Base-by-base conservation (phyloP, 139 green algal species). In the Auxenochlorella pyrenoidosa region DNA sequence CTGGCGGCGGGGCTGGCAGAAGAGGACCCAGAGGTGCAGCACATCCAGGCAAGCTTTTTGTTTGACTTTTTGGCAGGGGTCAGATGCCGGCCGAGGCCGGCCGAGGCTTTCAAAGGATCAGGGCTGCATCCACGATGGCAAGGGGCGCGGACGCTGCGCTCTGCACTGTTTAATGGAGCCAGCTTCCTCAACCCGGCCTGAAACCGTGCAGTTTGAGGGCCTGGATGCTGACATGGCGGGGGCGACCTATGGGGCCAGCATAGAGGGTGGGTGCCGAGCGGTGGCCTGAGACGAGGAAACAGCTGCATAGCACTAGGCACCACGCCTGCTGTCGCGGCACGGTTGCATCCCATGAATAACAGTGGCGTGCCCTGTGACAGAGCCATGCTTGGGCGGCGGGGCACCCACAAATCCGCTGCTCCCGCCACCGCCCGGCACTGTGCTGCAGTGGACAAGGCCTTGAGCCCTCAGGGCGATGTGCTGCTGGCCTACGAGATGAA, bases 401-500 rank as follows among this genome's bases (percentile, higher is more conserved):
- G n/a, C 54, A 63, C 2, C 18, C 54, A 24, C 54, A 63, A 4
- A 8, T 63, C 2, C 15, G 54, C 54, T 22, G 10, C 13, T 63
- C 54, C 18, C 13, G 8, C 24, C 38, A 34, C 40, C 44, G 0
- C 40, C 77, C 58, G 40, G 22, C 36, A 2, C 51, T 30, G n/a
- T n/a, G 4, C 28, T 63, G 63, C 80, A 85, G 80, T 85, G 26
- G 80, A 91, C 30, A 95, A 95, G 75, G 96, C 95, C 19, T 85
- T 94, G 40, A 79, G 85, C 65, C 82, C 79, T 0, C 38, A 70
- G 44, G 92, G 84, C 66, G 95, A 98, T 70, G 95, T 97, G 63
- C 89, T 99, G 63, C 89, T 99, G 63, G 97, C 96, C 0, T 99
- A 96, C 83, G 94, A 98, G 84, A 99, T 99, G 97, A 99, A 99